Evolutionary conservation across 176 grass and related monocot species (phyloP).

Genomic region (Bromus sterilis): DNA sequence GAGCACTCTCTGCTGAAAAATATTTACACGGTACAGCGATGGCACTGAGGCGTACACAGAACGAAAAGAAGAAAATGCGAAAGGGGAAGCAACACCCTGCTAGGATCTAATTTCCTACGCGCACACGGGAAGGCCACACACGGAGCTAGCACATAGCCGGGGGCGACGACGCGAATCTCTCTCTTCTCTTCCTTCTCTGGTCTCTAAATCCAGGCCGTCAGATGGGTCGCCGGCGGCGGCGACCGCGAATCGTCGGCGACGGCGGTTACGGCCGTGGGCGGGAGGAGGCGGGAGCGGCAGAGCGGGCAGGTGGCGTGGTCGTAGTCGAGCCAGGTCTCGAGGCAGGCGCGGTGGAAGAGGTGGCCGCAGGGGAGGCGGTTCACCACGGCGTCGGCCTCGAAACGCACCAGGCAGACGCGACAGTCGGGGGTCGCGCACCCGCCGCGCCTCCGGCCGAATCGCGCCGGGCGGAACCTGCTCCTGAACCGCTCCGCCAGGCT

Average conservation of each 20-base stretch:
- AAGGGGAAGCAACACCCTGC: background rate
- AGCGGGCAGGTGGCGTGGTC: conserved; percentile 84
- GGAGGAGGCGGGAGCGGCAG: conserved; percentile 59
- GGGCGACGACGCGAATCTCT: background rate
- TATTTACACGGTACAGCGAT: conserved; percentile 41
- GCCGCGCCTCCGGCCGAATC: conserved; percentile 20
- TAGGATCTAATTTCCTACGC: conserved; percentile 4
- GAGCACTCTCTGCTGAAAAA: conserved; percentile 29
- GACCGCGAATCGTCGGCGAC: background rate
- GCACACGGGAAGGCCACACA: conserved; percentile 49
- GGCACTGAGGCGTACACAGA: background rate
- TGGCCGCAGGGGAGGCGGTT: conserved; percentile 77
- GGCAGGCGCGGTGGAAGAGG: conserved; percentile 70
- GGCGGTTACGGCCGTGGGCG: background rate
- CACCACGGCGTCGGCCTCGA: conserved; percentile 61
- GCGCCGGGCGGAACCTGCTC: conserved; percentile 28
- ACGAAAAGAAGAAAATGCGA: background rate
- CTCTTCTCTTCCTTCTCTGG: background rate
- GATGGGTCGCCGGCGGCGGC: background rate
- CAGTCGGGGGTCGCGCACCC: conserved; percentile 20
- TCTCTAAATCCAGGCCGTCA: background rate
- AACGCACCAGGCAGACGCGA: conserved; percentile 66
- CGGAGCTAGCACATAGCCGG: conserved; percentile 29
- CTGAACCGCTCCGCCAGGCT: conserved; percentile 36
- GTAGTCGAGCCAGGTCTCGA: conserved; percentile 84